Evolutionary conservation across 2,329 filamentous ascomycete species (phyloP).

Genomic region (Fusarium nisikadoi): DNA sequence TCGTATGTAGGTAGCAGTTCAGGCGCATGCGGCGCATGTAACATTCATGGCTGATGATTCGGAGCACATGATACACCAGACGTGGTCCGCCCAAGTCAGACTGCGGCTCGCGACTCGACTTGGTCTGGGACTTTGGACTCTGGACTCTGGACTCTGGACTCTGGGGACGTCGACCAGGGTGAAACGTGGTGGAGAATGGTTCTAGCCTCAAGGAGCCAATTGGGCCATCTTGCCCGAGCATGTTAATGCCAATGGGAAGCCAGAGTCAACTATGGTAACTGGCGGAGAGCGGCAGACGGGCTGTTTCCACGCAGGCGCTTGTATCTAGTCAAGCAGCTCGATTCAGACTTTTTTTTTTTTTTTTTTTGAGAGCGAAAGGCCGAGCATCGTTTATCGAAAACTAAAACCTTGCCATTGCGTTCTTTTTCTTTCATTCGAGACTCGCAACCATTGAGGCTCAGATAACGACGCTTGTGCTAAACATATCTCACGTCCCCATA

Average conservation of each 20-base stretch:
- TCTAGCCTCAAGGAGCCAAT: slow-evolving; percentile 29
- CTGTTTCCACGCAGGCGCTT: background rate
- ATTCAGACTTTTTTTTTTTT: background rate
- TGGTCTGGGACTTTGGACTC: slow-evolving; percentile 1
- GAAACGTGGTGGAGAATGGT: slow-evolving; percentile 30
- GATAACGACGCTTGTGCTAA: background rate
- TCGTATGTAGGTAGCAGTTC: background rate
- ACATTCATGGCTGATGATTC: slow-evolving; percentile 23
- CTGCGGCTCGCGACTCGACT: background rate
- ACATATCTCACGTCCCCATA: slow-evolving; percentile 6
- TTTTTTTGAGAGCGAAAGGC: background rate
- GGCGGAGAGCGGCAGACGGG: background rate
- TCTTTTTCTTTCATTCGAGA: background rate
- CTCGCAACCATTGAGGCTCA: slow-evolving; percentile 8
- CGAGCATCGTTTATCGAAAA: background rate
- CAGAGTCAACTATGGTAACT: slow-evolving; percentile 8
- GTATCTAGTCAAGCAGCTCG: background rate
- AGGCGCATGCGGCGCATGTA: slow-evolving; percentile 33
- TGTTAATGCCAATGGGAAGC: slow-evolving; percentile 4
- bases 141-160: slow-evolving; percentile 26
- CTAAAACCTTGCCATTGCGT: slow-evolving; percentile 7
- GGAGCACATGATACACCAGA: slow-evolving; percentile 27
- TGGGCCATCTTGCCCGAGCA: slow-evolving; percentile 9
- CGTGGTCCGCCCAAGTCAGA: background rate
- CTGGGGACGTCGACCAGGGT: slow-evolving; percentile 30